Base-by-base conservation (phyloP, 176 grass and related monocot species). In the Oryza longistaminata region DNA sequence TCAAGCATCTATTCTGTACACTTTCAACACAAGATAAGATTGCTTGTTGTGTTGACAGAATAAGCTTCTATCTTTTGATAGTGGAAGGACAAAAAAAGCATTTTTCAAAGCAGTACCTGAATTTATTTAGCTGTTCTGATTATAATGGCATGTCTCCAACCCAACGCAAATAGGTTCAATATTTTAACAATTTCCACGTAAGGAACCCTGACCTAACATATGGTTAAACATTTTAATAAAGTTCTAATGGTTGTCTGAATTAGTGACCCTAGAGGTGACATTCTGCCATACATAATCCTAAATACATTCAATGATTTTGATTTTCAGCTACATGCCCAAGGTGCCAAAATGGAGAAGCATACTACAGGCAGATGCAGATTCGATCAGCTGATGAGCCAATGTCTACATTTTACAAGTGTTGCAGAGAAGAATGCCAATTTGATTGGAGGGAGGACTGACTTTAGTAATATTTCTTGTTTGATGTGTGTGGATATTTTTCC, bases 301-400 rank as follows among this genome's bases (percentile, higher is more conserved):
- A 83, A 2, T 50, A 46, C 48, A 73, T 42, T 42, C 34, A 37
- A 53, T 84, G 45, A 62, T 39, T 70, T 80, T 43, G 45, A 52
- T 74, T 62, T 92, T 66, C 89, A 98, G 95, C 87, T 15, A 52
- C 89, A n/a, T 95, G 95, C 62, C 85, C 83, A 44, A 76, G 53
- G 50, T 95, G 89, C 69, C 74, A 87, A 64, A 64, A 93, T 70
- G 89, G 89, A 33, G 85, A 94, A 70, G 92, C 92, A 27, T 91
- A 86, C 84, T 97, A 42, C 87, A 77, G 21, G 62, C 87, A 90
- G 77, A 87, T 85, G 50, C 91, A 88, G 69, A 86, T 92, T 40
- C 72, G 87, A 74, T 92, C 87, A 29, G 93, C 94, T 53, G 94
- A 96, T 79, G 94, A 96, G 61, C 89, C 94, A 5, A 83, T 77